Base-by-base conservation (phyloP, 169 alveolate genomes). In the Plasmodium billcollinsi region DNA sequence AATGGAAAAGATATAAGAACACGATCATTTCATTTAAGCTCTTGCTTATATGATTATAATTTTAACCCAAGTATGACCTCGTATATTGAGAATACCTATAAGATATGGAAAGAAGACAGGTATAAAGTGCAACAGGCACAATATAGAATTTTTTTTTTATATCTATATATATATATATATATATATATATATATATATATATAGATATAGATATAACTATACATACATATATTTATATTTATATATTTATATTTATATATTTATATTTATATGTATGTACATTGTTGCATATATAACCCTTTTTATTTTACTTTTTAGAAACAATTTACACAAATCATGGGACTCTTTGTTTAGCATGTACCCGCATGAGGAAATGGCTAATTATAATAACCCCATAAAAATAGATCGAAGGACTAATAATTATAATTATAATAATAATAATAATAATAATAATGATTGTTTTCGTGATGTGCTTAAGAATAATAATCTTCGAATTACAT, bases 61-160 rank as follows among this genome's bases (percentile, higher is more conserved):
- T 54, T 80, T 63, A 80, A 58, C 45, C 90, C 90, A 3, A 80
- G 83, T 29, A 80, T 80, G 90, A 65, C 90, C 14, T 6, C 90
- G 8, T 80, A 80, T 50, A 56, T 80, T 21, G 90, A 80, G 43
- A 54, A 65, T 12, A 73, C 47, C 5, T 80, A 80, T 33, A 45
- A 45, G 15, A 59, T 69, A 58, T 80, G 90, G 90, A 70, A 63
- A 18, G 24, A 67, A 7, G 90, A 80, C 58, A 67, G 73, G 90
- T 80, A 26, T 24, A 43, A 6, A 6, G 5, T 52, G 62, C 6
- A 14, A 52, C 21, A 14, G 62, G 18, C 62, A 14, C 62, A 14
- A 12, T 9, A 15, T 52, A 12, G 62, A 15, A 4, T 2, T 2
- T 50, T 50, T n/a, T n/a, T 0, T 2, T 50, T 11, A n/a, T 50